Evolutionary conservation across 116 monocot genomes (phyloP), one percentile per base, ranked within the genome.

Genomic region (Posidonia oceanica): DNA sequence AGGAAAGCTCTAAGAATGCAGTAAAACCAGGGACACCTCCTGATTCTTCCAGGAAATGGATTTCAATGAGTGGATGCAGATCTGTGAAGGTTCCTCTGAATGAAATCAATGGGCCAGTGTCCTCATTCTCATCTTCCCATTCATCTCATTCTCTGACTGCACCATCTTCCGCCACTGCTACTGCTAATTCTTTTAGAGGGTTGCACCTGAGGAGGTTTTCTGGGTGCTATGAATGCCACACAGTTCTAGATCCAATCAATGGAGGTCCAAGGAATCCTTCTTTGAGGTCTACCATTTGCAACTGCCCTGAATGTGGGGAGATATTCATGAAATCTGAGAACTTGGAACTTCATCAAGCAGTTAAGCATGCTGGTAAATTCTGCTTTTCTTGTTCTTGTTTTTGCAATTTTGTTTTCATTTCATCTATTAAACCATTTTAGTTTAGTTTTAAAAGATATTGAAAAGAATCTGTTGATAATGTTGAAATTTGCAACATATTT

Each of bases 191-290:
- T 68, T 89, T 85, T 70, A 81, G 83, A 69, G 91, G 75, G 36
- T 71, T 86, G 84, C 84, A 90, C 59, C 67, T 91, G 56, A 76
- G 87, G 61, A 83, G 80, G 77, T 54, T 92, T 56, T 85, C 92
- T 4, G 97, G 89, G 60, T 97, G 97, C 66, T 89, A 89, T 29
- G 91, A 97, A 77, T 92, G 83, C 21, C 83, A 82, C 54, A 75
- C 72, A 56, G 86, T 76, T 63, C 66, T 74, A 5, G 86, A 87
- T 74, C 88, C 96, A 1, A 44, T 82, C 1, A 75, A 61, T 73
- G 79, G 84, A 14, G 63, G 79, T 23, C 23, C 65, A 39, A 81
- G 77, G 61, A 79, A 76, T 53, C 71, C 83, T 75, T 82, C 90
- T 73, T 66, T 85, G 14, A 84, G 85, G 69, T 54, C 78, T 4